Conservation (phyloP, 2,329 filamentous ascomycete genomes). For the Keithomyces neogunnii region DNA sequence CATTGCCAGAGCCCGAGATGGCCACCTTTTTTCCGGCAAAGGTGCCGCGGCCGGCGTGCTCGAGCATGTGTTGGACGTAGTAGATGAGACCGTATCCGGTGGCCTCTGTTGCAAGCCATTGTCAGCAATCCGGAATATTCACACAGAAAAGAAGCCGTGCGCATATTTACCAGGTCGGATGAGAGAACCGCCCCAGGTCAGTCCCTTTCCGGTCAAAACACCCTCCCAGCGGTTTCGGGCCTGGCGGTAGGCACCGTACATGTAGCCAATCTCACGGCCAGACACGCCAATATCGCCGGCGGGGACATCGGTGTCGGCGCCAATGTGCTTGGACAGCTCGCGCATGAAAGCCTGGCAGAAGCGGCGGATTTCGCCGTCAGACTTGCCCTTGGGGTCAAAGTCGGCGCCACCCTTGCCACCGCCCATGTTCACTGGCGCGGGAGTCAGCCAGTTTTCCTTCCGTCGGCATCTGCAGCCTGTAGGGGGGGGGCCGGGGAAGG, state of each 20-base stretch:
- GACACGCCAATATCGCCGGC: slow-evolving; percentile 95
- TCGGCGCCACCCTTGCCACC: slow-evolving; percentile 97
- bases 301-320: slow-evolving; percentile 90
- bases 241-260: slow-evolving; percentile 91
- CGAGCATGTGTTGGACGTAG: slow-evolving; percentile 93
- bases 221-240: slow-evolving; percentile 90
- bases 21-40: slow-evolving; percentile 90
- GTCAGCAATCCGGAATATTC: not conserved
- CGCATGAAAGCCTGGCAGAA: slow-evolving; percentile 97
- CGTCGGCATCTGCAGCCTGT: not conserved
- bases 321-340: slow-evolving; percentile 91
- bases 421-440: slow-evolving; percentile 57
- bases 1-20: slow-evolving; percentile 95
- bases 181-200: slow-evolving; percentile 83
- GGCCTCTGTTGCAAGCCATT: slow-evolving; percentile 50
- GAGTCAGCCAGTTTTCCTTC: slow-evolving; percentile 9
- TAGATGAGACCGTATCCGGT: slow-evolving; percentile 96
- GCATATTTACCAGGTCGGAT: slow-evolving; percentile 64
- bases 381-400: slow-evolving; percentile 99
- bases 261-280: slow-evolving; percentile 83
- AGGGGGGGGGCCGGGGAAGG: not conserved
- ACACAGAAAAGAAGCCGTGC: not conserved
- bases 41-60: slow-evolving; percentile 76
- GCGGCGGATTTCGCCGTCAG: slow-evolving; percentile 91
- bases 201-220: slow-evolving; percentile 91